Base-by-base conservation (phyloP, 2,329 filamentous ascomycete species). In the Alternaria ventricosa region DNA sequence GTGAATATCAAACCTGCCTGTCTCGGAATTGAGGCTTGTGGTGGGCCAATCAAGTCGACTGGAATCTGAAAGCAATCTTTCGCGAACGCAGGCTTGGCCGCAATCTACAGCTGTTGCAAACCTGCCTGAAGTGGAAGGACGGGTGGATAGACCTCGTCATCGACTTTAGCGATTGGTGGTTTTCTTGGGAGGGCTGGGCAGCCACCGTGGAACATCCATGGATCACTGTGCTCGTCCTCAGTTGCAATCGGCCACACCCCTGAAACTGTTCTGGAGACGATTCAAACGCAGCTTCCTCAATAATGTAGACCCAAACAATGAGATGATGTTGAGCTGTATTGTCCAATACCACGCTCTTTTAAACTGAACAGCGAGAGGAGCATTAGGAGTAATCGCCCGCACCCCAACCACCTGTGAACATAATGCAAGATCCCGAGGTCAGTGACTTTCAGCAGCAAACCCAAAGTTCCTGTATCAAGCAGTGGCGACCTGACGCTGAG, bases 381-480 rank as follows among this genome's bases (percentile, higher is more conserved):
- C 3, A 9, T 36, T 3, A 36, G 30, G 13, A 15, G 4, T 4
- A 9, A 8, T 36, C 30, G 30, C 13, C 30, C 3, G 8, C 13
- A 36, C 15, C 3, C 30, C 30, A 8, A 1, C 30, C 13, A 8
- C 13, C 0, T 36, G 30, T 15, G 13, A 15, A 15, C 7, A 36
- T 0, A 36, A 0, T 36, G 13, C 30, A 4, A 4, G 0, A 2
- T 36, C 13, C 7, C 1, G 1, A 15, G 30, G 4, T 15, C 30
- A 36, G 30, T 13, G 0, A 13, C 13, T 4, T 2, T 36, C 1
- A 15, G 8, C 13, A 36, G 13, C 30, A 15, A 36, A 36, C 6
- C 12, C 30, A 33, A 8, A 15, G 30, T 15, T 36, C 30, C 13
- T 36, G 30, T 36, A 36, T 4, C 6, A 36, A 36, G 7, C 30